phyloP scores from a whole-genome alignment of 345 rosid species.

The Punica granatum region DNA sequence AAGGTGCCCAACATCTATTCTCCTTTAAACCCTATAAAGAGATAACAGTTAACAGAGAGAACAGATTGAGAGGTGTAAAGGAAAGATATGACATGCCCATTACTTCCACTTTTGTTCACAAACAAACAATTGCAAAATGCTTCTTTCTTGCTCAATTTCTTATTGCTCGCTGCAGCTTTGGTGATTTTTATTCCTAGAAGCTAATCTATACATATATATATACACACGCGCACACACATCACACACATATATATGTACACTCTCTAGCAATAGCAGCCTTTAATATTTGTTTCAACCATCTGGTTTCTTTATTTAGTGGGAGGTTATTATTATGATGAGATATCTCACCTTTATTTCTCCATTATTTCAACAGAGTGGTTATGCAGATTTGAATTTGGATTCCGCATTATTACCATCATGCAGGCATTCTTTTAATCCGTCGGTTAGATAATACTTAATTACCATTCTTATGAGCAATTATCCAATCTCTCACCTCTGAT shows the following conservation, averaged over 20 bases:
- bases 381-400: constrained; percentile 22
- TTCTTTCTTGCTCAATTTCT: not conserved
- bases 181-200: not conserved
- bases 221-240: too few species aligned
- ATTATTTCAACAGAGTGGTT: constrained; percentile 32
- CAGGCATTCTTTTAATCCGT: constrained; percentile 6
- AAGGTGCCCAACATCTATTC: constrained; percentile 25
- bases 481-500: constrained; percentile 2
- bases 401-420: constrained; percentile 22
- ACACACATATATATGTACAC: too few species aligned
- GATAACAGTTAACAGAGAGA: not conserved
- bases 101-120: not conserved
- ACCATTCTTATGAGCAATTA: not conserved
- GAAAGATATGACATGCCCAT: not conserved
- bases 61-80: not conserved
- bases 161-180: constrained; percentile 3
- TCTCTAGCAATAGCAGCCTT: not conserved
- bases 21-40: constrained; percentile 7
- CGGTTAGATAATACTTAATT: not conserved
- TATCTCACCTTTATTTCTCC: constrained; percentile 22
- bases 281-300: constrained; percentile 2
- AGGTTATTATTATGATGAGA: constrained; percentile 18
- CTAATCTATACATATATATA: too few species aligned
- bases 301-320: constrained; percentile 18
- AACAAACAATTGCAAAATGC: not conserved